Conservation (phyloP, 768 basidiomycete species). For the Tulasnella sp. region DNA sequence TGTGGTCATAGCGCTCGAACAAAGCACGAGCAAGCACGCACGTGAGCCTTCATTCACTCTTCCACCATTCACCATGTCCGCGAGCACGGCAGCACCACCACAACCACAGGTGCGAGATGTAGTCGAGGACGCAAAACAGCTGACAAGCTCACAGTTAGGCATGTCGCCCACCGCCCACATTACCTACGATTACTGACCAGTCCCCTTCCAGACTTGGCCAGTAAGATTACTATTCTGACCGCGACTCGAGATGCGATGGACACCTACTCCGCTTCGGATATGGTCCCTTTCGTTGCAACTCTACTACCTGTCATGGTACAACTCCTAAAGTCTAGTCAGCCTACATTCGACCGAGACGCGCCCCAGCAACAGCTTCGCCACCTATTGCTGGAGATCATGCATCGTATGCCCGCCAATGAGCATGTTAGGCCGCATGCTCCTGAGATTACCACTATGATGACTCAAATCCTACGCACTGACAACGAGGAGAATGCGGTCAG, state of each 20-base stretch:
- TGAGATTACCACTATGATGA: conserved; percentile 65
- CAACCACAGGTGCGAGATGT: conserved; percentile 11
- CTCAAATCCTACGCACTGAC: conserved; percentile 74
- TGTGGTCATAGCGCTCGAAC: background rate
- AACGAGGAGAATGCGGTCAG: conserved; percentile 92
- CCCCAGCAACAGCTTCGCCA: conserved; percentile 59
- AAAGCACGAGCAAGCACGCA: background rate
- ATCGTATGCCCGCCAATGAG: conserved; percentile 77
- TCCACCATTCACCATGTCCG: background rate
- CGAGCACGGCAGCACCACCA: conserved; percentile 1
- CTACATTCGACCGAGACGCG: conserved; percentile 35
- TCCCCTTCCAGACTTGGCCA: conserved; percentile 25
- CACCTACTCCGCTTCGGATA: conserved; percentile 64
- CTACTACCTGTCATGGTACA: conserved; percentile 67
- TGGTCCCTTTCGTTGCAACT: conserved; percentile 54
- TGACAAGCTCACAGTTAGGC: conserved; percentile 8
- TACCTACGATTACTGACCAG: background rate
- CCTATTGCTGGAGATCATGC: conserved; percentile 77
- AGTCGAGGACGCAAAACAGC: conserved; percentile 3
- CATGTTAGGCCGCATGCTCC: conserved; percentile 56
- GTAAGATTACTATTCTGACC: conserved; percentile 56
- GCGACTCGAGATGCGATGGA: conserved; percentile 79
- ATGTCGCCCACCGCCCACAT: background rate
- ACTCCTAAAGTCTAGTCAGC: conserved; percentile 57
- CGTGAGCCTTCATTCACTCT: background rate